Evolutionary conservation across 257 asterid species (phyloP).

Genomic region (Agastache rugosa): DNA sequence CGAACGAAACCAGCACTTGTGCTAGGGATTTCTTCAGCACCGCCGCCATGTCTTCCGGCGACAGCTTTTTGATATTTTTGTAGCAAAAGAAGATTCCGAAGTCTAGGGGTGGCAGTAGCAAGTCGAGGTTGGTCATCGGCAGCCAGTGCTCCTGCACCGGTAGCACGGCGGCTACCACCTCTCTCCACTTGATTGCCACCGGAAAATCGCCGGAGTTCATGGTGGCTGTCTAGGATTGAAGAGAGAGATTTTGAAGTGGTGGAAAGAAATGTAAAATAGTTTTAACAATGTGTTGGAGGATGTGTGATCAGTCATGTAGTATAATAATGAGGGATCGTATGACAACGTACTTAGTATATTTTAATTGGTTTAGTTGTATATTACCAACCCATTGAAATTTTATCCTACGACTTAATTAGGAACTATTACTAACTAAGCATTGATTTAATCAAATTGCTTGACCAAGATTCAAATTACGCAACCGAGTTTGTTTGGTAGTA

Average conservation of each 20-base stretch:
- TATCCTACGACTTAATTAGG: no score
- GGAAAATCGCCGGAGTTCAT: conserved; percentile 49
- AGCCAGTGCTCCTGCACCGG: conserved; percentile 63
- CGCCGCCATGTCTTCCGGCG: conserved; percentile 38
- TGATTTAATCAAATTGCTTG: no score
- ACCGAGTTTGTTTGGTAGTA: no score
- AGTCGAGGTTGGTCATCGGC: conserved; percentile 63
- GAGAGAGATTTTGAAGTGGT: not conserved
- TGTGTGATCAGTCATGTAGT: no score
- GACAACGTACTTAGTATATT: no score
- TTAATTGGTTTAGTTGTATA: no score
- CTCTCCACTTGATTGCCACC: conserved; percentile 47
- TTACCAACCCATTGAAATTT: no score
- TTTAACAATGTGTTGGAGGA: not conserved
- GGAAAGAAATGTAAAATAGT: not conserved
- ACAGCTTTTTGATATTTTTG: not conserved
- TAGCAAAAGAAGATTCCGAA: conserved; percentile 60
- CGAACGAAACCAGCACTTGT: conserved; percentile 50
- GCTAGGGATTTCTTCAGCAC: conserved; percentile 50
- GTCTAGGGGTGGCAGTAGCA: conserved; percentile 65
- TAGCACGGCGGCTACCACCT: conserved; percentile 55
- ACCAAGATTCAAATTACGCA: no score
- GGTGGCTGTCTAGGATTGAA: not conserved
- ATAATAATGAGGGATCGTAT: no score
- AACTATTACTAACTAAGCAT: no score